Percentiles rank a stretch among this genome's conserved stretches.
Evolutionary conservation across 2,329 filamentous ascomycete genomes (phyloP).

Genomic region (Penicillium aurantiogriseum): DNA sequence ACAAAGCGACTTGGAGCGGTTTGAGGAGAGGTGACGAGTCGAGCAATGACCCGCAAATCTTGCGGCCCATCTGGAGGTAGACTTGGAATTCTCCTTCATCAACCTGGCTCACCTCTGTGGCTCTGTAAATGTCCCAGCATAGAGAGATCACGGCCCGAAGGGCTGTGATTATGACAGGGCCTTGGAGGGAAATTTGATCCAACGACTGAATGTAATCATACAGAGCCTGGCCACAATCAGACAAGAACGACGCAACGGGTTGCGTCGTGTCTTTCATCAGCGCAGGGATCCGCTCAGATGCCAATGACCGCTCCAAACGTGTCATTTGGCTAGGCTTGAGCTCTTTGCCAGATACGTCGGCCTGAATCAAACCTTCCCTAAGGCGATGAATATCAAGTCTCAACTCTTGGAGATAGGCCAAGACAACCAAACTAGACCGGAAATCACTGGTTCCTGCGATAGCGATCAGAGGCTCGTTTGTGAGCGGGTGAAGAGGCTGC

Average conservation of each 20-base stretch:
- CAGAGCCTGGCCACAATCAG: slow-evolving; percentile 37
- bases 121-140: slow-evolving; percentile 50
- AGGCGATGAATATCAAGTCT: slow-evolving; percentile 38
- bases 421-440: slow-evolving; percentile 23
- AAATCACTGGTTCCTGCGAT: slow-evolving; percentile 25
- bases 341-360: slow-evolving; percentile 32
- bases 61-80: slow-evolving; percentile 48
- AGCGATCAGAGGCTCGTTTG: slow-evolving; percentile 40
- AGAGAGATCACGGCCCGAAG: slow-evolving; percentile 41
- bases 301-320: slow-evolving; percentile 42
- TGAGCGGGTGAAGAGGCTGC: slow-evolving; percentile 41
- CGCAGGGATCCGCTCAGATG: slow-evolving; percentile 39
- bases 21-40: slow-evolving; percentile 26
- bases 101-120: slow-evolving; percentile 44
- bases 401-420: slow-evolving; percentile 40
- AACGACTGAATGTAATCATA: slow-evolving; percentile 36
- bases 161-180: slow-evolving; percentile 25
- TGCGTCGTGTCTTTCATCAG: slow-evolving; percentile 45
- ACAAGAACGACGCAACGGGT: slow-evolving; percentile 39
- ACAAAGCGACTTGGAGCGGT: slow-evolving; percentile 31
- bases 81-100: slow-evolving; percentile 56
- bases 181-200: slow-evolving; percentile 27
- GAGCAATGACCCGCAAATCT: slow-evolving; percentile 35
- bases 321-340: slow-evolving; percentile 46
- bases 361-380: slow-evolving; percentile 32